phyloP scores from a whole-genome alignment of 768 basidiomycete genomes.

The Mycena vulgaris region DNA sequence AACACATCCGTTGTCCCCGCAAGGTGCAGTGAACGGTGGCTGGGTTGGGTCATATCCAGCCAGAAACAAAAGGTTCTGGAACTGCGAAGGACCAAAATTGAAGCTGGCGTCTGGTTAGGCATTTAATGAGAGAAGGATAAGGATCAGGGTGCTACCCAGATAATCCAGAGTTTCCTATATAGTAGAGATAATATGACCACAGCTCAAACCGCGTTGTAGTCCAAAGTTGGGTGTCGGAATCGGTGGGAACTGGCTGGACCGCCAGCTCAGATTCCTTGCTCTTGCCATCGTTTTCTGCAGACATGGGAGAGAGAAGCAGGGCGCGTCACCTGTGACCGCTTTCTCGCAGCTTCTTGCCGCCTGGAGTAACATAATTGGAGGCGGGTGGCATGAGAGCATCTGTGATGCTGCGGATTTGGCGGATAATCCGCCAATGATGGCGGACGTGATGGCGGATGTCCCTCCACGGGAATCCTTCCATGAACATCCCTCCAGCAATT shows the following conservation, averaged over 20 bases:
- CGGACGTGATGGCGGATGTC: too few species aligned
- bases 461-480: too few species aligned
- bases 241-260: not conserved
- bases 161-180: constrained; percentile 77
- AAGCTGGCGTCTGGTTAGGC: constrained; percentile 47
- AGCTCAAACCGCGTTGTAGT: constrained; percentile 67
- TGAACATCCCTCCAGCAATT: too few species aligned
- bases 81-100: constrained; percentile 83
- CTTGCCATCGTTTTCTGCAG: constrained; percentile 26
- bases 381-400: too few species aligned
- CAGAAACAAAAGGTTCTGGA: constrained; percentile 80
- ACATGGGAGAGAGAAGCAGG: constrained; percentile 26
- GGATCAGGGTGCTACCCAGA: constrained; percentile 61
- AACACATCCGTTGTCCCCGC: constrained; percentile 70
- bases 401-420: too few species aligned
- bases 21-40: constrained; percentile 67
- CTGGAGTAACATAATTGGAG: too few species aligned
- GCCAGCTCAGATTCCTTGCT: constrained; percentile 23
- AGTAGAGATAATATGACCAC: constrained; percentile 75
- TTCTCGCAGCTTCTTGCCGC: constrained; percentile 7
- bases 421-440: too few species aligned
- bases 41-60: constrained; percentile 81
- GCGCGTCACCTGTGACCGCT: not conserved
- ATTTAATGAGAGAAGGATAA: constrained; percentile 51
- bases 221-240: constrained; percentile 37